Base-by-base conservation (phyloP, 441 rosid genomes). In the Brassica balearica region DNA sequence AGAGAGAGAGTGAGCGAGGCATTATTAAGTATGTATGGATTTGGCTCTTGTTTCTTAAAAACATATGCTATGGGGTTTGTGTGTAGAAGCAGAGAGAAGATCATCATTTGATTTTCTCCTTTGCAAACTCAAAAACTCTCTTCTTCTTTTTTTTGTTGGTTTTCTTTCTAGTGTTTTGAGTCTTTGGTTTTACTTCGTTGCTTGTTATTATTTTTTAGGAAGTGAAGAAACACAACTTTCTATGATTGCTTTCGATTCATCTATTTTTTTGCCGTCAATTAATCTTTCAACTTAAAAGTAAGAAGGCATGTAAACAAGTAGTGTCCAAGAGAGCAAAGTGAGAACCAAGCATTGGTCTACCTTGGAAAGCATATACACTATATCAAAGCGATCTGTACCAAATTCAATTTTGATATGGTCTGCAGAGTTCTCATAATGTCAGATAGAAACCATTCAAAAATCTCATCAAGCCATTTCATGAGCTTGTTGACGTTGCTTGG, bases 401-500 rank as follows among this genome's bases (percentile, higher is more conserved):
- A 32, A 32, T 32, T 32, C 36, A 32, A 32, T 32, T 32, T 32
- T 32, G 36, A 32, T 32, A 32, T 32, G 36, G 36, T 32, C 36
- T 32, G 36, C 8, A 32, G 36, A 32, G 36, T 0, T 32, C 36
- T 32, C 36, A 32, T 32, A 32, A 32, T 32, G 36, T 32, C 36
- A 32, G 36, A 1, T 32, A 32, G 36, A 32, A 32, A 32, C 36
- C 36, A 32, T 32, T 32, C 36, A 32, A 32, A 32, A 32, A 32
- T 32, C 36, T 32, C 36, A 32, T 32, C 36, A 32, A 32, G 1
- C 36, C 36, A 32, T 32, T 32, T 32, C 36, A 32, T 41, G 12
- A 58, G 60, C 23, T 78, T 79, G 36, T 22, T 58, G 61, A 77
- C 82, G 41, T 11, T 81, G 46, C 14, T 80, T 60, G 76, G 74